Conservation (phyloP, 208 protist genomes). For the Balamuthia mandrillaris region DNA sequence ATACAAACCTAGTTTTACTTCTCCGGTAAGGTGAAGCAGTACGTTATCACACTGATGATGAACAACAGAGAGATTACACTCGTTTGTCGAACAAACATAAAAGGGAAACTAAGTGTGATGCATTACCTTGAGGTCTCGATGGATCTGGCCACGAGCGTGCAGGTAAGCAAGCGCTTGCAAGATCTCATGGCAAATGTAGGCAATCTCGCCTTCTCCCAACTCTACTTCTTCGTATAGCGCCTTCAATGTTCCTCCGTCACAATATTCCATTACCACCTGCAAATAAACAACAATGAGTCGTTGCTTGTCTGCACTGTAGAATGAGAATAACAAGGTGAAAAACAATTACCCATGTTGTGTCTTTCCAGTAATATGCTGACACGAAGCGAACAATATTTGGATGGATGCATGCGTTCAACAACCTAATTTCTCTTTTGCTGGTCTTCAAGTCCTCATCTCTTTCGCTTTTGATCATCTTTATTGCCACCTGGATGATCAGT, state of each 20-base stretch:
- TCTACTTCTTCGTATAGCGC: neutral
- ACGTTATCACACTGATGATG: constrained; percentile 15
- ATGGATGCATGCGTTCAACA: neutral
- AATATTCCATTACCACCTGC: constrained; percentile 23
- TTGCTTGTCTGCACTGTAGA: neutral
- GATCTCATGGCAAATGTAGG: constrained; percentile 16
- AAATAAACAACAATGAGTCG: neutral
- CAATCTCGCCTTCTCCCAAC: neutral
- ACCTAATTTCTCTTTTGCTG: too few species aligned
- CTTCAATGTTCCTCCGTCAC: neutral
- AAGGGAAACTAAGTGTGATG: too few species aligned
- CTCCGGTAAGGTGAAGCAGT: constrained; percentile 11
- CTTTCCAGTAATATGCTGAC: neutral
- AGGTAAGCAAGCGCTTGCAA: constrained; percentile 15
- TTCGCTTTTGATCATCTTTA: too few species aligned
- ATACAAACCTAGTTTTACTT: too few species aligned
- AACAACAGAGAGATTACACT: too few species aligned
- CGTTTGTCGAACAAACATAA: too few species aligned
- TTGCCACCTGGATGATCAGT: too few species aligned
- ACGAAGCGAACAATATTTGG: neutral
- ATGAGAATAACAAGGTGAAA: neutral
- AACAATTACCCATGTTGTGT: neutral
- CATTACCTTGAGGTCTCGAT: too few species aligned
- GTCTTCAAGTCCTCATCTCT: too few species aligned
- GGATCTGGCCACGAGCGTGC: neutral